Percentiles rank a stretch among this genome's conserved stretches.
Evolutionary conservation across 1,284 basidiomycete genomes (phyloP).

Genomic region (Xerocomus cyaneibrunnescens): DNA sequence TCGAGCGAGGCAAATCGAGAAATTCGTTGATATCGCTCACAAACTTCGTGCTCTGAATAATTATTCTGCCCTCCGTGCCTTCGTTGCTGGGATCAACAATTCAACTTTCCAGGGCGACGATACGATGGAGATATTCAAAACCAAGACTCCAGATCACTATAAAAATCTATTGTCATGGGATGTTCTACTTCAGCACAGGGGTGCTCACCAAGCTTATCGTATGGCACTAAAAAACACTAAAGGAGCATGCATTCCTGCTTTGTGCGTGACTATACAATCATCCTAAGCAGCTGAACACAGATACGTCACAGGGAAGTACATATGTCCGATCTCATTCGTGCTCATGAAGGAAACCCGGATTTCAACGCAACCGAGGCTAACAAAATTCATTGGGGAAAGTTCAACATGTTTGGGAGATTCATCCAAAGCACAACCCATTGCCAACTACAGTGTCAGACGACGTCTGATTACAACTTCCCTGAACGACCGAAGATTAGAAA

Average conservation of each 20-base stretch:
- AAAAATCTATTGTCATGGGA: constrained; percentile 78
- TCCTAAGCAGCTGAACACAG: constrained; percentile 12
- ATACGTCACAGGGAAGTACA: constrained; percentile 70
- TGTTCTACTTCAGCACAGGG: constrained; percentile 65
- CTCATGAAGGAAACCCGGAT: constrained; percentile 75
- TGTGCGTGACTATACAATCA: constrained; percentile 48
- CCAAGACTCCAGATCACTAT: constrained; percentile 58
- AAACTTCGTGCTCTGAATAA: constrained; percentile 70
- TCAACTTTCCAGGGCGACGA: constrained; percentile 69
- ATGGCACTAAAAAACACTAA: constrained; percentile 76
- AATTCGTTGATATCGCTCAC: constrained; percentile 73
- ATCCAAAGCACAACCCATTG: constrained; percentile 67
- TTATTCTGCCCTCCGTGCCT: constrained; percentile 76
- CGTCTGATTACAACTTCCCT: constrained; percentile 56
- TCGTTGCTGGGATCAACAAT: constrained; percentile 81
- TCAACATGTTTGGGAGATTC: constrained; percentile 80
- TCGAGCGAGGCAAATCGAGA: constrained; percentile 72
- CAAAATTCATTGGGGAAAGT: constrained; percentile 85
- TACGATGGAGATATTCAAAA: constrained; percentile 66
- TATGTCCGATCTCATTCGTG: constrained; percentile 73
- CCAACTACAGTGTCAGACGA: constrained; percentile 66
- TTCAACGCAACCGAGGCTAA: constrained; percentile 54
- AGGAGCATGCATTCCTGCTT: constrained; percentile 77
- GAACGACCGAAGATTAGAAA: constrained; percentile 51
- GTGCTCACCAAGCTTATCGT: constrained; percentile 77